Evolutionary conservation across 148 eudicot genomes (phyloP), one percentile per base, ranked within the genome.

Genomic region (Gaultheria prostrata): DNA sequence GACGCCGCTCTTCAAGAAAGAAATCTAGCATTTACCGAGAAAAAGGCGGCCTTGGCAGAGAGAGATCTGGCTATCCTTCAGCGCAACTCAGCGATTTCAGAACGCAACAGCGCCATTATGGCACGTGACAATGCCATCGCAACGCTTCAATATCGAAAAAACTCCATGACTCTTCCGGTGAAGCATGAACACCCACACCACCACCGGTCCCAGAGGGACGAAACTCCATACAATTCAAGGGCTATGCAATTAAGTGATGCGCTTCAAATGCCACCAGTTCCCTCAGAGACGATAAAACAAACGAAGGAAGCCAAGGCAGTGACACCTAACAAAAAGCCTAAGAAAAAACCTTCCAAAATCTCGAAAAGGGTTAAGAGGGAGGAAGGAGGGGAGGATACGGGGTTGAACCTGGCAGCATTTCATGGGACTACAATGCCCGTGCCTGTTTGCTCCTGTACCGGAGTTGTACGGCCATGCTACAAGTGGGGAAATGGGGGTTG

Each of bases 401-500:
- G 97, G 53, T 82, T 94, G 86, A 97, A 92, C 89, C 95, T 92
- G 87, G 98, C 91, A 49, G 91, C 89, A 4, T 97, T 90, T 28
- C 98, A 94, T 51, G 98, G 93, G 75, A 65, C 94, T 51, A 90
- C 93, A 30, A 92, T 93, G 97, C 93, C 98, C 0, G 88, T 92
- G 30, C 98, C 98, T 0, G 92, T 92, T 69, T 97, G 99, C 86
- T 97, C 99, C 0, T 97, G 99, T 83, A 97, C 99, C 0, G 98
- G 98, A 57, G 83, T 87, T 1, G 81, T 90, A 11, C 87, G 99
- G 65, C 95, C 94, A 15, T 94, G 99, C 86, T 97, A 97, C 87
- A 97, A 94, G 83, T 97, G 98, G 95, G 99, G 99, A 1, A 94
- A 91, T 50, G 99, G 99, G n/a, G 99, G 99, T 28, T 97, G 99